Percentiles rank a stretch among this genome's conserved stretches.
phyloP scores from a whole-genome alignment of 345 rosid species.

The Eucalyptus guilfoylei region DNA sequence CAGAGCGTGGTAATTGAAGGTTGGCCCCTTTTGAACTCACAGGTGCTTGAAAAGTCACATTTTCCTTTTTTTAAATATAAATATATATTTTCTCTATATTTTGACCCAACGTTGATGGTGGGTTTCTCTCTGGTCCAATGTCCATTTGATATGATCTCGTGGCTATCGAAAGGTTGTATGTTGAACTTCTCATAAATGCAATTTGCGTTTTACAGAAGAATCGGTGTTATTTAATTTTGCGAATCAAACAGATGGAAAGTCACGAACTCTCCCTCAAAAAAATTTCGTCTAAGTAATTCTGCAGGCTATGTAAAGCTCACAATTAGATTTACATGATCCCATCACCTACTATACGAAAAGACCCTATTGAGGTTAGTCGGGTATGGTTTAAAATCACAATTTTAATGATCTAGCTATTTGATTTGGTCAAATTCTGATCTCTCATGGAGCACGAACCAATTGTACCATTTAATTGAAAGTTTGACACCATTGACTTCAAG shows the following conservation, averaged over 20 bases:
- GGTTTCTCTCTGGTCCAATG: background rate
- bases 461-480: background rate
- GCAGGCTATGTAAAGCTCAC: background rate
- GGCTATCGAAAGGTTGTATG: background rate
- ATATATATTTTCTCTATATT: no score
- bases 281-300: accelerated
- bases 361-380: background rate
- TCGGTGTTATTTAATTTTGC: accelerated
- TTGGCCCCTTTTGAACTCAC: background rate
- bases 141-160: background rate
- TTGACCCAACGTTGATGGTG: no score
- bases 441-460: background rate
- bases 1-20: background rate
- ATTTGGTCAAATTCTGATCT: background rate
- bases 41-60: background rate
- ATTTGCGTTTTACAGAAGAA: accelerated
- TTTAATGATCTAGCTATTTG: background rate
- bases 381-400: background rate
- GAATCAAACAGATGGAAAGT: background rate
- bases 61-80: background rate
- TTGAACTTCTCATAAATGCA: background rate
- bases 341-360: background rate
- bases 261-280: background rate
- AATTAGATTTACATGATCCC: background rate
- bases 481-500: background rate